phyloP scores from a whole-genome alignment of 345 rosid species.

The Geranium rotundifolium region DNA sequence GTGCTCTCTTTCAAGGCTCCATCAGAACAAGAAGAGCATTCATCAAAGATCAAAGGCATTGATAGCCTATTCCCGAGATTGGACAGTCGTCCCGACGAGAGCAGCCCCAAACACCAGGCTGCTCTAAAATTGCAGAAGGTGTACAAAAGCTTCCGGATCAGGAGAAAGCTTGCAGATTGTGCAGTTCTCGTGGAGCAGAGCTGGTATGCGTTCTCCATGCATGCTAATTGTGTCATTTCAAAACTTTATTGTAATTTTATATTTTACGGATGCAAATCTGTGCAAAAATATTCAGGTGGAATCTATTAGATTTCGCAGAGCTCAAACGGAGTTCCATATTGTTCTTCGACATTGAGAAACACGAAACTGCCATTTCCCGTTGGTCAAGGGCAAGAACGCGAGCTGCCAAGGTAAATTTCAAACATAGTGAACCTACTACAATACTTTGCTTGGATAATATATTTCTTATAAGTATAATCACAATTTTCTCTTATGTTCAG shows the following conservation, averaged over 20 bases:
- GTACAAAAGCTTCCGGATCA: conserved; percentile 83
- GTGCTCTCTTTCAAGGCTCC: conserved; percentile 31
- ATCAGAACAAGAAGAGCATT: conserved; percentile 10
- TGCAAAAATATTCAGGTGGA: conserved; percentile 44
- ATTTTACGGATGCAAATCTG: no score
- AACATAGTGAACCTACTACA: no score
- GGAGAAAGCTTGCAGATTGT: conserved; percentile 93
- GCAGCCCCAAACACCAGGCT: conserved; percentile 62
- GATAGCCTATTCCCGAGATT: conserved; percentile 10
- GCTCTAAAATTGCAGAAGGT: conserved; percentile 84
- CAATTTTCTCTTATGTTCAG: no score
- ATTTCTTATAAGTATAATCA: no score
- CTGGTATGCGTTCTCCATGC: conserved; percentile 34
- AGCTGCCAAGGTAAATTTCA: conserved; percentile 56
- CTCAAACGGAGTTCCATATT: conserved; percentile 80
- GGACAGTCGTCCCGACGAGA: conserved; percentile 30
- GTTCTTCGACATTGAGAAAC: conserved; percentile 80
- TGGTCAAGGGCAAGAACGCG: conserved; percentile 95
- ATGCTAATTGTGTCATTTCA: conserved; percentile 12
- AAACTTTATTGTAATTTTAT: not conserved
- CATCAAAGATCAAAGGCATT: conserved; percentile 2
- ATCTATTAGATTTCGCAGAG: conserved; percentile 77
- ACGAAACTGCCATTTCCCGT: conserved; percentile 87
- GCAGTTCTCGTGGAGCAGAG: conserved; percentile 83
- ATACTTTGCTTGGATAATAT: no score